Conservation (phyloP, 495 filamentous ascomycete species). For the Tuber microsphaerosporum region DNA sequence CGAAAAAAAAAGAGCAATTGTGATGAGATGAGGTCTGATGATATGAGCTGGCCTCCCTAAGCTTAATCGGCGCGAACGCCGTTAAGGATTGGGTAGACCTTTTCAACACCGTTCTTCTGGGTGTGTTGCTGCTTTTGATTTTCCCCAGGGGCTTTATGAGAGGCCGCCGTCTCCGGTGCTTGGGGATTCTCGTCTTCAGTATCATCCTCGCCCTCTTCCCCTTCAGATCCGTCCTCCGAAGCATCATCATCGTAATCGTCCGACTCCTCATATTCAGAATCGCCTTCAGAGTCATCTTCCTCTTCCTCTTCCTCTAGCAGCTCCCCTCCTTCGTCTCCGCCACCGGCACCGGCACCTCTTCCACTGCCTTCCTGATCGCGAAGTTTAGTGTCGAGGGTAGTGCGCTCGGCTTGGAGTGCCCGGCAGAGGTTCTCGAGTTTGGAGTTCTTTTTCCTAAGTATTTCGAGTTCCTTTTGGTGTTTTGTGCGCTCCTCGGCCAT, state of each 20-base stretch:
- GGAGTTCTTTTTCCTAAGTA: slow-evolving; percentile 76
- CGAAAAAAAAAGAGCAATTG: not conserved
- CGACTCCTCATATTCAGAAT: slow-evolving; percentile 70
- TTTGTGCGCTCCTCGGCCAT: slow-evolving; percentile 94
- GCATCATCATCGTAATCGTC: slow-evolving; percentile 57
- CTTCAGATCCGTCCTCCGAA: slow-evolving; percentile 46
- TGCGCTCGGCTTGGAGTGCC: slow-evolving; percentile 40
- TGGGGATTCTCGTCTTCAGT: slow-evolving; percentile 31
- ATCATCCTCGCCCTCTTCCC: slow-evolving; percentile 34
- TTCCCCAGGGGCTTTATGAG: not conserved
- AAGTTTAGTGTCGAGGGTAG: slow-evolving; percentile 33
- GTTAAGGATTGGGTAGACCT: not conserved
- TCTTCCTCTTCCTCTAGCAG: slow-evolving; percentile 50
- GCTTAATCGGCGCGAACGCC: not conserved
- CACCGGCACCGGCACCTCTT: not conserved
- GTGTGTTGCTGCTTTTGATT: slow-evolving; percentile 11
- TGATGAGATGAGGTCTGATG: not conserved
- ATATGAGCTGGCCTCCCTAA: not conserved
- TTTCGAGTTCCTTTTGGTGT: slow-evolving; percentile 70
- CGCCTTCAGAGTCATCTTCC: slow-evolving; percentile 51
- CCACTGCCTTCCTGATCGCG: slow-evolving; percentile 12
- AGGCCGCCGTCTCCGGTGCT: slow-evolving; percentile 14
- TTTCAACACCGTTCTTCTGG: not conserved
- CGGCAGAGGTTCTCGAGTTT: slow-evolving; percentile 73
- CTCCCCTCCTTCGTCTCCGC: slow-evolving; percentile 10